A percentile compares a stretch with the other conserved stretches of the same genome.
phyloP scores from a whole-genome alignment of 208 protist genomes.

The Trypanosoma grayi region DNA sequence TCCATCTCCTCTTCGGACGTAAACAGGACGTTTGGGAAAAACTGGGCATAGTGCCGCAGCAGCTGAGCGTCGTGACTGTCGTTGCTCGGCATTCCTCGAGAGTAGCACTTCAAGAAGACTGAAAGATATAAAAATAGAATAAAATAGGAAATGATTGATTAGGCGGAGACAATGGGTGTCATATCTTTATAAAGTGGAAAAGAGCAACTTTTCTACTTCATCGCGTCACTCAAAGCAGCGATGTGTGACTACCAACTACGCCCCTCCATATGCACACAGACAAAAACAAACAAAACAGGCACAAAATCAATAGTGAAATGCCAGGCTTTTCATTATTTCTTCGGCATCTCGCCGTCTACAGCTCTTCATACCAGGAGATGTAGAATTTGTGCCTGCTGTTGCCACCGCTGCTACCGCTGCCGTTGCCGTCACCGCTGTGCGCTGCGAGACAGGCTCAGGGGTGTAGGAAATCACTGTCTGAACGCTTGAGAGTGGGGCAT shows the following conservation, averaged over 20 bases:
- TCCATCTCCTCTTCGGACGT: constrained; percentile 65
- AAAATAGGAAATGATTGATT: too few species aligned
- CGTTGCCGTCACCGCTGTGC: not conserved
- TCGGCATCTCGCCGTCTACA: constrained; percentile 22
- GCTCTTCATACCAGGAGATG: not conserved
- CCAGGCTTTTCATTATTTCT: constrained; percentile 29
- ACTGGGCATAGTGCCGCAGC: constrained; percentile 76
- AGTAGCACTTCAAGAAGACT: too few species aligned
- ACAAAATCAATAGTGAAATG: constrained; percentile 16
- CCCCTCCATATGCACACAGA: not conserved
- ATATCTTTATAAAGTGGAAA: too few species aligned
- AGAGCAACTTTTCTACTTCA: too few species aligned
- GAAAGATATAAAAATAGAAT: too few species aligned
- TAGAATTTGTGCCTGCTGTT: too few species aligned
- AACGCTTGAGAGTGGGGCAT: constrained; percentile 4
- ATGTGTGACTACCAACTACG: too few species aligned
- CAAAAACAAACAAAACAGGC: not conserved
- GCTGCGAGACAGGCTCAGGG: not conserved
- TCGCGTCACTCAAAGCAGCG: too few species aligned
- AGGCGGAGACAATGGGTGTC: too few species aligned
- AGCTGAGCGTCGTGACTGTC: constrained; percentile 45
- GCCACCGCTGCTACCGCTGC: too few species aligned
- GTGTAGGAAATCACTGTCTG: constrained; percentile 25
- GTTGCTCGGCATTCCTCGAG: constrained; percentile 25
- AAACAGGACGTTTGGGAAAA: constrained; percentile 82